Evolutionary conservation across 805 yeast genomes (phyloP).

Genomic region (Saturnispora silvae): DNA sequence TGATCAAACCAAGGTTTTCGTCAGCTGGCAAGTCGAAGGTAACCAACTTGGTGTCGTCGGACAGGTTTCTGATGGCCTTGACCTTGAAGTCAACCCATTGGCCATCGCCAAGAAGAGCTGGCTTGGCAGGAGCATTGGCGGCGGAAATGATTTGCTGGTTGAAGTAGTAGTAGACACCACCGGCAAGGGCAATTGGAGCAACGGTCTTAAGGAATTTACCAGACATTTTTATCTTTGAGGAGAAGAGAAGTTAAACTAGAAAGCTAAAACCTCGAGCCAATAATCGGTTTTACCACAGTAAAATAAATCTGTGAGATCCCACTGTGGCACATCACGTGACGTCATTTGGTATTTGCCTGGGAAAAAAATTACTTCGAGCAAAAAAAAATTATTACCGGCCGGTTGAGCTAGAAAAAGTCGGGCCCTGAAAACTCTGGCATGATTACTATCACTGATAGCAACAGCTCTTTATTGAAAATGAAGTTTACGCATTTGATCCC

Average conservation of each 20-base stretch:
- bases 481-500: constrained; percentile 38
- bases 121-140: constrained; percentile 22
- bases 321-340: too few relatives aligned
- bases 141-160: constrained; percentile 11
- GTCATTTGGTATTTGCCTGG: too few relatives aligned
- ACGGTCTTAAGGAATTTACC: constrained; percentile 12
- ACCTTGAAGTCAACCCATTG: constrained; percentile 64
- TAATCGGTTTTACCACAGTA: too few relatives aligned
- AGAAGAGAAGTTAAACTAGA: too few relatives aligned
- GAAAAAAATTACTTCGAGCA: too few relatives aligned
- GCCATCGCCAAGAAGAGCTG: constrained; percentile 50
- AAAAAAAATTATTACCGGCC: too few relatives aligned
- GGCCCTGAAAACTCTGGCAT: too few relatives aligned
- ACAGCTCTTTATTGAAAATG: too few relatives aligned
- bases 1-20: constrained; percentile 61
- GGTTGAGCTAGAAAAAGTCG: too few relatives aligned
- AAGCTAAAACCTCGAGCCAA: too few relatives aligned
- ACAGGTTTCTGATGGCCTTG: constrained; percentile 36
- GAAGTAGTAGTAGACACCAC: constrained; percentile 29
- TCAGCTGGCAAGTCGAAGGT: constrained; percentile 63
- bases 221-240: background rate
- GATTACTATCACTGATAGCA: too few relatives aligned
- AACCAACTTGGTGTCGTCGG: constrained; percentile 57
- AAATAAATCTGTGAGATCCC: too few relatives aligned
- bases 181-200: constrained; percentile 29